A percentile compares a stretch with the other conserved stretches of the same genome.
phyloP scores from a whole-genome alignment of 2,329 filamentous ascomycete species.

The Calonectria crousiana region DNA sequence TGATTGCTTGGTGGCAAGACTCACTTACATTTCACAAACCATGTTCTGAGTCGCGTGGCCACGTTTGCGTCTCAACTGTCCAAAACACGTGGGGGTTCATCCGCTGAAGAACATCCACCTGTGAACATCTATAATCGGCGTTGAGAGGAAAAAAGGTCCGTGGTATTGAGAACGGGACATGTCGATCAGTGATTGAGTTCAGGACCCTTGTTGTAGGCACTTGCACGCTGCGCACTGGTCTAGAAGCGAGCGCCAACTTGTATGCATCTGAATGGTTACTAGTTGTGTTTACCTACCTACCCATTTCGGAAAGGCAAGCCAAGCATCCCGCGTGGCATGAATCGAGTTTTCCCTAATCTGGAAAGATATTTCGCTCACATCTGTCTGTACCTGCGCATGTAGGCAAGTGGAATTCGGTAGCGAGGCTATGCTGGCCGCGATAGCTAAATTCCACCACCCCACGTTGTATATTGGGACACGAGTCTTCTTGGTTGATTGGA shows the following conservation, averaged over 20 bases:
- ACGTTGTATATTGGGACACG: neutral
- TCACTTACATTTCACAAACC: neutral
- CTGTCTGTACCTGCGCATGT: neutral
- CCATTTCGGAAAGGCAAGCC: neutral
- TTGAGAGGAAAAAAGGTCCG: neutral
- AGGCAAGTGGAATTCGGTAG: neutral
- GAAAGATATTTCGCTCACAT: neutral
- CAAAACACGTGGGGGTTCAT: neutral
- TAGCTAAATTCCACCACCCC: conserved; percentile 7
- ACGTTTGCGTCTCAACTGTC: neutral
- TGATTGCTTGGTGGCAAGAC: neutral
- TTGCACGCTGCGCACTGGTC: neutral
- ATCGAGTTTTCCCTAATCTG: neutral
- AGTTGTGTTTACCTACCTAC: neutral
- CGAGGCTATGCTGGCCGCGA: neutral
- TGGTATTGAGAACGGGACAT: neutral
- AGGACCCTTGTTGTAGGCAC: neutral
- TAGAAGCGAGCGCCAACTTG: neutral
- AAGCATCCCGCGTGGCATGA: neutral
- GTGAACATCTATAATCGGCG: neutral
- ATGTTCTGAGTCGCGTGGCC: neutral
- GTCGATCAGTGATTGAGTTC: neutral
- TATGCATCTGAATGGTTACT: neutral
- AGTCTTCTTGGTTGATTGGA: neutral
- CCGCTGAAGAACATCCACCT: neutral